Percentiles rank a stretch among this genome's conserved stretches.
Evolutionary conservation across 169 alveolate genomes (phyloP).

Genomic region (Eimeria brunetti): DNA sequence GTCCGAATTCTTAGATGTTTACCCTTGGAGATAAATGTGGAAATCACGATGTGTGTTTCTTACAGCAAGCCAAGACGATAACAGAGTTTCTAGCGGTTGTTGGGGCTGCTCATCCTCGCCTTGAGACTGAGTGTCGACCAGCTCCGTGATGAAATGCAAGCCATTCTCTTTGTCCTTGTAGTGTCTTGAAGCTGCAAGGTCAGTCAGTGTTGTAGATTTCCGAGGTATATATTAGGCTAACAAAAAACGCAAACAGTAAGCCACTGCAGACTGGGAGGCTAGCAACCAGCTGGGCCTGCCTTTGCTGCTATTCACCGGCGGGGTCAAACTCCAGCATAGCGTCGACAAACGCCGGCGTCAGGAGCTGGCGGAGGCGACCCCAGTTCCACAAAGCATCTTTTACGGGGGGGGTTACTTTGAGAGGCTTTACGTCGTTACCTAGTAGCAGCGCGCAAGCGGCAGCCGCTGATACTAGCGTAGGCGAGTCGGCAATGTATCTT

Average conservation of each 20-base stretch:
- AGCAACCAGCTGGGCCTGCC: neutral
- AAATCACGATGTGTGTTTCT: neutral
- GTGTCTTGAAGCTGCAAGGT: constrained; percentile 29
- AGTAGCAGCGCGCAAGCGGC: constrained; percentile 55
- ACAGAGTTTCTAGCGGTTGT: neutral
- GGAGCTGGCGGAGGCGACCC: constrained; percentile 23
- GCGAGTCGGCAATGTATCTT: constrained; percentile 30
- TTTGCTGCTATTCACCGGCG: neutral
- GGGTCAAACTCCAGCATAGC: constrained; percentile 41
- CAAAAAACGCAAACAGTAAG: neutral
- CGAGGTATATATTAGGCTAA: neutral
- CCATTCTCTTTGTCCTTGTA: constrained; percentile 33
- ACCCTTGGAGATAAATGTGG: neutral
- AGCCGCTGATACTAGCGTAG: constrained; percentile 20
- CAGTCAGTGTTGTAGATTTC: neutral
- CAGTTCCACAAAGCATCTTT: constrained; percentile 23
- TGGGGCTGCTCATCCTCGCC: neutral
- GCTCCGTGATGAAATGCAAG: neutral
- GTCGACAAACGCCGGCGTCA: constrained; percentile 10
- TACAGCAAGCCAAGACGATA: constrained; percentile 18
- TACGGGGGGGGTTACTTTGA: neutral
- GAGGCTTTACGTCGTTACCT: constrained; percentile 13
- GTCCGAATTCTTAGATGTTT: too few species aligned
- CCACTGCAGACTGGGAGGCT: too few species aligned
- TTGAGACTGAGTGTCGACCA: constrained; percentile 1